Conservation (phyloP, 2,329 filamentous ascomycete genomes). For the Trichoderma hamatum region DNA sequence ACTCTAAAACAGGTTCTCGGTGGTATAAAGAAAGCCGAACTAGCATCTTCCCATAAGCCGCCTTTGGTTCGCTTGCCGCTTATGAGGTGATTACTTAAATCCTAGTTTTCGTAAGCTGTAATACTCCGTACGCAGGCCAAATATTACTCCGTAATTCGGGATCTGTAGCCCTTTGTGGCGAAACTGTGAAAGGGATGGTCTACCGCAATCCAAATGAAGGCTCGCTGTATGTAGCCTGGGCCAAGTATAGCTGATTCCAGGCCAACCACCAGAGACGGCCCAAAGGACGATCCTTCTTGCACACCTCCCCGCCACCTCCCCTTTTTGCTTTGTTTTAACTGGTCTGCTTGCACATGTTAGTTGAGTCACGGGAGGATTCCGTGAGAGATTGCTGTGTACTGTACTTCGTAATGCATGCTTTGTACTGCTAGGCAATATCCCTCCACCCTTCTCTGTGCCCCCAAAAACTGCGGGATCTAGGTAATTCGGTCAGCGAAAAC, state of each 20-base stretch:
- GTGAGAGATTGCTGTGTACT: neutral
- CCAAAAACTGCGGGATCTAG: neutral
- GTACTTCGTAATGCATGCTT: neutral
- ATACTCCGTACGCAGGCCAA: neutral
- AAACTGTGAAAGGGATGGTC: neutral
- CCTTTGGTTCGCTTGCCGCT: neutral
- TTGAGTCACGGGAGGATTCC: neutral
- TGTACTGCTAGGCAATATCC: neutral
- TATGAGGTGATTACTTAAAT: neutral
- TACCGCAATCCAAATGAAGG: neutral
- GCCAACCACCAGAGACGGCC: neutral
- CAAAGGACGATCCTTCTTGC: neutral
- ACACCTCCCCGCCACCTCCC: neutral
- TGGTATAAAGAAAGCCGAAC: neutral
- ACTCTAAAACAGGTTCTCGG: neutral
- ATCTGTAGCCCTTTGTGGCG: neutral
- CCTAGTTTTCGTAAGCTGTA: neutral
- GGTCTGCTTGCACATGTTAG: neutral
- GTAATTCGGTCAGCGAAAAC: slow-evolving; percentile 11
- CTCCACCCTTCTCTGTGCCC: neutral
- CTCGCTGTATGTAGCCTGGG: neutral
- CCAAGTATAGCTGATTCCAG: neutral
- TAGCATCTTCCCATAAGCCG: neutral
- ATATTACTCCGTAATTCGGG: neutral
- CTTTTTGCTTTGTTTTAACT: neutral